Evolutionary conservation across 164 flowering plant species (phyloP), one percentile per base, ranked within the genome.

Genomic region (Macadamia tetraphylla): DNA sequence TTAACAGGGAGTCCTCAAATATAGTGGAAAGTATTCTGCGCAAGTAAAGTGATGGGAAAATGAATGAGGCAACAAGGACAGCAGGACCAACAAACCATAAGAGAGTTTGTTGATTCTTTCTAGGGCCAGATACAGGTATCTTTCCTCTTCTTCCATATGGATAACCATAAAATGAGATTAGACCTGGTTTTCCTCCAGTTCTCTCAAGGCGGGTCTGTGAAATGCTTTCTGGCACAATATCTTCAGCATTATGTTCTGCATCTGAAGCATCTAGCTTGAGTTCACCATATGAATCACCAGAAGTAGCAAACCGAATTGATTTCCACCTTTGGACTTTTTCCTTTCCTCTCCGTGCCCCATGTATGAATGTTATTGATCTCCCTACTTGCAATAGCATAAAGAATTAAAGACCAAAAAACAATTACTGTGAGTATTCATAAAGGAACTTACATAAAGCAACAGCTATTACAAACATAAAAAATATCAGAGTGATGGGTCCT

Each of bases 1-100:
- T 91, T 76, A 94, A 75, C 69, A 94, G 85, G 67, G 98, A 94
- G 77, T 94, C 98, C 77, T 94, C 98, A 81, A 94, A 94, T 73
- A 94, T 69, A 29, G 83, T 70, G 13, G 97, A 91, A 29, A 94
- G 75, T 66, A 94, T 76, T 74, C 79, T 83, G 68, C 96, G 90
- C 79, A 91, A 67, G 79, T 91, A 94, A 40, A 94, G 85, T 44
- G 97, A 90, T 31, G 97, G 98, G 32, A 91, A 73, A 68, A 94
- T 84, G 76, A 91, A 91, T 60, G 98, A 88, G n/a, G 95, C 90
- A 12, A 94, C 92, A 58, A 94, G 91, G 13, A 91, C 84, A 58
- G 88, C 76, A 7, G 98, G 98, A 65, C 96, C 96, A 70, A 86
- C 53, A 70, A 91, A 79, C 92, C 92, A 91, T 51, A 85, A 60